Conservation (phyloP, 179 eudicot species). For the Sideroxylon spinosum region DNA sequence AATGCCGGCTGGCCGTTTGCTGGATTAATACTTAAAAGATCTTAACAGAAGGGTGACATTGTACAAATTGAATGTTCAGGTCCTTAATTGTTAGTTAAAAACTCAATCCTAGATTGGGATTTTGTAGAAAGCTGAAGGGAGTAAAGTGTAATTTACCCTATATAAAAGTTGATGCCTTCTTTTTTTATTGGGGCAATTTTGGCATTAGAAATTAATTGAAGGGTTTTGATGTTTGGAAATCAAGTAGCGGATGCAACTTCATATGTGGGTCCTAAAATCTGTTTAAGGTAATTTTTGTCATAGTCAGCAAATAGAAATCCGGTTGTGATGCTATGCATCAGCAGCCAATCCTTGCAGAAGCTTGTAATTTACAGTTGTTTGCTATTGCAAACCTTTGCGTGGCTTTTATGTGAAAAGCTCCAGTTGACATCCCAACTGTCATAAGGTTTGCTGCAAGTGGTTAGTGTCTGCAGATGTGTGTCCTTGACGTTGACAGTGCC, state of each 20-base stretch:
- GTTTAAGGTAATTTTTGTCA: not conserved
- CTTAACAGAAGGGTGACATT: too few species aligned
- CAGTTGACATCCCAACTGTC: constrained; percentile 4
- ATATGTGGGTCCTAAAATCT: not conserved
- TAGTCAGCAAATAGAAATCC: not conserved
- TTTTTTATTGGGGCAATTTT: too few species aligned
- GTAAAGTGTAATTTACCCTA: too few species aligned
- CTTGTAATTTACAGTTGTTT: not conserved
- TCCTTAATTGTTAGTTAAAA: too few species aligned
- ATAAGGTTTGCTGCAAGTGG: not conserved
- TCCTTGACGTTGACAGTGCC: not conserved
- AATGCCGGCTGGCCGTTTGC: too few species aligned
- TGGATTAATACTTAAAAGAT: too few species aligned
- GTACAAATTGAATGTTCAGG: too few species aligned
- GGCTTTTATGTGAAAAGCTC: not conserved
- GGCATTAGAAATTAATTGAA: not conserved
- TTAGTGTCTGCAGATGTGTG: not conserved
- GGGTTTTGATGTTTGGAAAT: constrained; percentile 8
- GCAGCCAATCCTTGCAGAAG: not conserved
- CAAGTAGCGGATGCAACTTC: not conserved
- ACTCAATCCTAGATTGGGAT: too few species aligned
- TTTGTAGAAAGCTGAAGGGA: too few species aligned
- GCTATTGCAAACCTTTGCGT: not conserved
- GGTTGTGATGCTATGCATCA: not conserved
- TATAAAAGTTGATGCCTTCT: too few species aligned